Evolutionary conservation across 768 basidiomycete genomes (phyloP).

Genomic region (Mycena metata): DNA sequence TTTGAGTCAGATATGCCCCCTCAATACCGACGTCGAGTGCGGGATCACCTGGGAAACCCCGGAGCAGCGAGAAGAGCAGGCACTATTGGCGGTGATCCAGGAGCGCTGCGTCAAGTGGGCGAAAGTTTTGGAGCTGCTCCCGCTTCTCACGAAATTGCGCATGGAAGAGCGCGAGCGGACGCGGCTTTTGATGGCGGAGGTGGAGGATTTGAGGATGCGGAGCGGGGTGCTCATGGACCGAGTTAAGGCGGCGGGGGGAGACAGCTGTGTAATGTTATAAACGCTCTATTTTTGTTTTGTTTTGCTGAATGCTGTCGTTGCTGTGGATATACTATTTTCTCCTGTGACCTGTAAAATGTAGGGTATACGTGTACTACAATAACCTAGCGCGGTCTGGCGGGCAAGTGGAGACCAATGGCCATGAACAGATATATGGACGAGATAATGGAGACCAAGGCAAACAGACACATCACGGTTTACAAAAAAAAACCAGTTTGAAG

Average conservation of each 20-base stretch:
- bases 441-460: too few relatives aligned
- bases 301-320: slow-evolving; percentile 16
- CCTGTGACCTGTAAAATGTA: not conserved
- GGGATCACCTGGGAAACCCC: slow-evolving; percentile 65
- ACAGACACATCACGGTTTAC: too few relatives aligned
- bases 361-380: not conserved
- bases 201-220: slow-evolving; percentile 64
- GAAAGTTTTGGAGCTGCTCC: slow-evolving; percentile 58
- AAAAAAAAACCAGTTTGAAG: too few relatives aligned
- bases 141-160: slow-evolving; percentile 58
- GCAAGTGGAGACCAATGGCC: too few relatives aligned
- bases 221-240: slow-evolving; percentile 58
- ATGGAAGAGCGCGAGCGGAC: slow-evolving; percentile 58
- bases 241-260: slow-evolving; percentile 3
- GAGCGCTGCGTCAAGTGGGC: slow-evolving; percentile 55
- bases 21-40: slow-evolving; percentile 55
- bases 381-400: too few relatives aligned
- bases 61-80: not conserved
- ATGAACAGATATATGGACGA: too few relatives aligned
- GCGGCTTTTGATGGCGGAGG: slow-evolving; percentile 56
- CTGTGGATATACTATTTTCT: not conserved
- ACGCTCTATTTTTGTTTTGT: too few relatives aligned
- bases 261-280: slow-evolving; percentile 33
- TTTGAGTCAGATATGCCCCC: slow-evolving; percentile 65
- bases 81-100: slow-evolving; percentile 29